A percentile compares a stretch with the other conserved stretches of the same genome.
Conservation (phyloP, 2,329 filamentous ascomycete species). For the Aspergillus quadrilineatus region DNA sequence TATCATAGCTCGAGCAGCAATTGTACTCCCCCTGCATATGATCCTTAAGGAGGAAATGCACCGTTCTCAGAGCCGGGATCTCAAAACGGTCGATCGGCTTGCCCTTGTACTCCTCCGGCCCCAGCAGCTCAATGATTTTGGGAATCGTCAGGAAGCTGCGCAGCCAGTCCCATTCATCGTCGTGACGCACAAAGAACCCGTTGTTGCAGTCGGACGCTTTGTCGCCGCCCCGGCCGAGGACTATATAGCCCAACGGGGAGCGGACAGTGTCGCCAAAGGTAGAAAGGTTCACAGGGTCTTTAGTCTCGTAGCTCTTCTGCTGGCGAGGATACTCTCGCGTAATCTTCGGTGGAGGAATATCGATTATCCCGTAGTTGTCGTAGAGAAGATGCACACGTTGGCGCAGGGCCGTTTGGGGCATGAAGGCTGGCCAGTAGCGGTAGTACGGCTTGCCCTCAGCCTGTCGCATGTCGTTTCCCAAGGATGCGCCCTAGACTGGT, state of each 20-base stretch:
- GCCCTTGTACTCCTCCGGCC: slow-evolving; percentile 4
- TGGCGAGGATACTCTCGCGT: not conserved
- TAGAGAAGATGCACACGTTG: slow-evolving; percentile 3
- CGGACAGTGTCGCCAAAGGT: slow-evolving; percentile 5
- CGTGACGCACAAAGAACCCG: slow-evolving; percentile 8
- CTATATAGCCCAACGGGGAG: slow-evolving; percentile 7
- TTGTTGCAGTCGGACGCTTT: slow-evolving; percentile 7
- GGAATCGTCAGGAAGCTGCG: not conserved
- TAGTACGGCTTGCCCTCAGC: slow-evolving; percentile 9
- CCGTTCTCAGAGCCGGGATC: not conserved
- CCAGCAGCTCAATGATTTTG: slow-evolving; percentile 2
- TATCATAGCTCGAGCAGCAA: slow-evolving; percentile 2
- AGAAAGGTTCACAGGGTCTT: not conserved
- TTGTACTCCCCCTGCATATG: slow-evolving; percentile 7
- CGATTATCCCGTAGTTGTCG: not conserved
- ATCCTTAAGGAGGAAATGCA: slow-evolving; percentile 2
- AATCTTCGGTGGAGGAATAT: not conserved
- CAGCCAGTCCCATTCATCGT: slow-evolving; percentile 12
- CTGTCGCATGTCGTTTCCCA: slow-evolving; percentile 10
- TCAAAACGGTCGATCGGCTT: slow-evolving; percentile 8
- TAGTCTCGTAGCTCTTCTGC: slow-evolving; percentile 7
- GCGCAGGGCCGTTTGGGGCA: slow-evolving; percentile 2
- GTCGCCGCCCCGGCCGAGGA: slow-evolving; percentile 6
- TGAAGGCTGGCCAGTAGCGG: slow-evolving; percentile 9
- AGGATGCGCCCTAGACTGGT: not conserved